Conservation (phyloP, 2,329 filamentous ascomycete species). For the Xylaria sp. region DNA sequence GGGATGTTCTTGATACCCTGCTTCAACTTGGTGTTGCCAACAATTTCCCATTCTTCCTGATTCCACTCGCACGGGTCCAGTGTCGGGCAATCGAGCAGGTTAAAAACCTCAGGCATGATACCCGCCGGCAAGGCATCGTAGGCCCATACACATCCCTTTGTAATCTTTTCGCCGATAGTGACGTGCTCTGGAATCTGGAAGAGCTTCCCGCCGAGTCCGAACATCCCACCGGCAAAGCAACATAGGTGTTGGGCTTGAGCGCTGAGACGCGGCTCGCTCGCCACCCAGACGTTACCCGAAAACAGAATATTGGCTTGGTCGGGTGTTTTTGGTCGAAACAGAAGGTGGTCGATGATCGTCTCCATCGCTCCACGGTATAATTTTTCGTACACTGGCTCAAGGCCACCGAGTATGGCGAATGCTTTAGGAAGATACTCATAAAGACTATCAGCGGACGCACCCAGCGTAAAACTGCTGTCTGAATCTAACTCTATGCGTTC, state of each 20-base stretch:
- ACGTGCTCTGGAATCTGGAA: slow-evolving; percentile 54
- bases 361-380: slow-evolving; percentile 69
- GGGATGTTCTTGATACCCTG: slow-evolving; percentile 67
- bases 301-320: slow-evolving; percentile 68
- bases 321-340: slow-evolving; percentile 73
- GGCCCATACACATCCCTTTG: slow-evolving; percentile 63
- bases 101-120: slow-evolving; percentile 64
- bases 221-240: slow-evolving; percentile 58
- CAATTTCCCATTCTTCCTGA: slow-evolving; percentile 39
- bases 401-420: slow-evolving; percentile 69
- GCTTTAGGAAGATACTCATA: slow-evolving; percentile 68
- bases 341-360: slow-evolving; percentile 63
- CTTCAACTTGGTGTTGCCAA: slow-evolving; percentile 39
- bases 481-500: slow-evolving; percentile 52
- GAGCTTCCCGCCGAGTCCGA: slow-evolving; percentile 51
- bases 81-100: slow-evolving; percentile 50
- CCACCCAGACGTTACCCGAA: slow-evolving; percentile 49
- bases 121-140: slow-evolving; percentile 60
- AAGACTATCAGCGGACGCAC: slow-evolving; percentile 59
- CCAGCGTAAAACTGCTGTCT: slow-evolving; percentile 55
- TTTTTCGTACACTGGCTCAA: slow-evolving; percentile 62
- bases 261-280: slow-evolving; percentile 36
- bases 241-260: slow-evolving; percentile 50
- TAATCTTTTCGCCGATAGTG: slow-evolving; percentile 53
- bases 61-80: slow-evolving; percentile 50